Evolutionary conservation across 2,329 filamentous ascomycete species (phyloP).

Genomic region (Fusarium sp.): DNA sequence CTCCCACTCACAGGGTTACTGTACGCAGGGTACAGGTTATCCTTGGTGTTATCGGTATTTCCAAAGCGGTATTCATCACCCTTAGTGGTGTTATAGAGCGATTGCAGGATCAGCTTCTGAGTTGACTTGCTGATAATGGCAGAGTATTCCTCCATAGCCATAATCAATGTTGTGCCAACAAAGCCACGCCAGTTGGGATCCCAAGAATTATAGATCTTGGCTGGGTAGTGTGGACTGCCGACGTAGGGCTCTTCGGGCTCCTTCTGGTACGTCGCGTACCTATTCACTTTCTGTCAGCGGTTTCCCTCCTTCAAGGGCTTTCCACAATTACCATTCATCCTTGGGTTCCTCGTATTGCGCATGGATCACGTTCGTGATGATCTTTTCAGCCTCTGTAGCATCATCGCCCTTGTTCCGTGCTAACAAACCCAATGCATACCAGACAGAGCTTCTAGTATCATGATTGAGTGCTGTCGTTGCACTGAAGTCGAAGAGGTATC

Average conservation of each 20-base stretch:
- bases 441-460: slow-evolving; percentile 67
- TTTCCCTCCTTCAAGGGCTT: fast-evolving
- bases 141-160: slow-evolving; percentile 69
- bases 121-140: slow-evolving; percentile 55
- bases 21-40: slow-evolving; percentile 73
- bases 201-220: slow-evolving; percentile 67
- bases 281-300: neutral
- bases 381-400: slow-evolving; percentile 62
- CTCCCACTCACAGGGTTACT: slow-evolving; percentile 61
- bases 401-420: slow-evolving; percentile 65
- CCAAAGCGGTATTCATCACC: slow-evolving; percentile 73
- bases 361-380: slow-evolving; percentile 65
- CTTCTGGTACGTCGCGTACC: slow-evolving; percentile 60
- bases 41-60: slow-evolving; percentile 61
- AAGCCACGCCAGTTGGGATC: slow-evolving; percentile 76
- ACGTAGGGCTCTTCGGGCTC: slow-evolving; percentile 69
- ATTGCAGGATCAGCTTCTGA: slow-evolving; percentile 61
- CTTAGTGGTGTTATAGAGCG: slow-evolving; percentile 65
- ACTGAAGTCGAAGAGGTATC: slow-evolving; percentile 65
- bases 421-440: slow-evolving; percentile 70
- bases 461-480: slow-evolving; percentile 61
- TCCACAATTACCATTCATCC: slow-evolving; percentile 64
- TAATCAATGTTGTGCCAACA: slow-evolving; percentile 68
- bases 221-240: slow-evolving; percentile 62
- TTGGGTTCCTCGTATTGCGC: slow-evolving; percentile 64